Evolutionary conservation across 495 filamentous ascomycete genomes (phyloP), one percentile per base, ranked within the genome.

Genomic region (Xylaria curta): DNA sequence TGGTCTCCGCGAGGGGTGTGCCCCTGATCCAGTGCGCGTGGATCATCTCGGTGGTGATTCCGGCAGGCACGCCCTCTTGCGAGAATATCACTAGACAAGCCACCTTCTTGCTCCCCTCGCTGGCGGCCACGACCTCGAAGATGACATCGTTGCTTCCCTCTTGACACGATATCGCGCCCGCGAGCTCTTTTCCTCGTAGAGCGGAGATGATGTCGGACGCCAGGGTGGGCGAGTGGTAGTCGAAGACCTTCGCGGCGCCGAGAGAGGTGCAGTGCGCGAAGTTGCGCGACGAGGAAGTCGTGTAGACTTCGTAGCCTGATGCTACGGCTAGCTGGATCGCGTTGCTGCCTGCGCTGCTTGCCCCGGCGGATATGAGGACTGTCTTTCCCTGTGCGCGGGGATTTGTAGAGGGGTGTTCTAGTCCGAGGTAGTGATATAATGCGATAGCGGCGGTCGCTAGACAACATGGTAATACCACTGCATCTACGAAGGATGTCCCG

Each of bases 311-410:
- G 53, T 87, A 87, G 5, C 91, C 91, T 0, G 89, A 82, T 0
- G 87, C 86, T 0, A 81, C 82, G 10, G 89, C 89, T 19, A 91
- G 82, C 72, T 93, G 91, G 73, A 92, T 90, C 0, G 87, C 88
- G 68, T 86, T 86, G 73, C 82, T 82, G 19, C 91, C 91, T 19
- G 92, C 87, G 64, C 86, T 87, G 8, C 82, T 82, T 4, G 87
- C 82, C 42, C 89, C 90, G 17, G 88, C 88, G 83, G 89, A 76
- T 5, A 92, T 74, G 0, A 92, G 76, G 0, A 92, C 59, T 0
- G 78, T 80, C 72, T 78, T 69, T 40, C 71, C 71, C 49, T 9
- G 17, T 6, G 6, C 19, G 5, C 0, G 38, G 38, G 38, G 38
- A 3, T 19, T 21, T 10, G 51, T 12, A 19, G 58, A 36, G 12